Base-by-base conservation (phyloP, 441 rosid species). In the Syzygium malaccense region DNA sequence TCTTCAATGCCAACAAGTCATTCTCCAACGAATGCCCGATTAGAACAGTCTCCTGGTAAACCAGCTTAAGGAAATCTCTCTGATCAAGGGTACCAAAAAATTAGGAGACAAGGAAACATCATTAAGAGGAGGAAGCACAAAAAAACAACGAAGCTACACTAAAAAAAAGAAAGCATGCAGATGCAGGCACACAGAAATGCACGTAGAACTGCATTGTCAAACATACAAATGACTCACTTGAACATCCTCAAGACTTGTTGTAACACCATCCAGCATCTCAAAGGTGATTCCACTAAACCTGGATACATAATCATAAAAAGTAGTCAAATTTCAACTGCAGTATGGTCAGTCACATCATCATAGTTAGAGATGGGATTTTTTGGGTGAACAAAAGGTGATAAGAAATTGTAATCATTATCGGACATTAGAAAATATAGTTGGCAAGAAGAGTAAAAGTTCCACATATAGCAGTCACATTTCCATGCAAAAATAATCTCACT, bases 11-110 rank as follows among this genome's bases (percentile, higher is more conserved):
- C 88, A 94, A 88, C 89, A 98, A 93, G 91, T 98, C 99, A 93
- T 96, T 98, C 91, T 96, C 99, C 95, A 98, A 91, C 30, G 99
- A 98, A 90, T 98, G 99, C 88, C 99, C 99, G 30, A 98, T 92
- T 92, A 98, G 93, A 93, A 97, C 88, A 13, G 99, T 96, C 94
- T 96, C 99, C 90, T 93, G 92, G 94, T 92, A 91, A 90, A 97
- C 98, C 92, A 96, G 96, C 94, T 94, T 94, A 68, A 96, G 90
- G 91, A 96, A 95, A 89, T 94, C 97, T 90, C 94, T 98, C 99
- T 97, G 96, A 91, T 92, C 90, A 93, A 85, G 90, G 87, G 89
- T 18, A 94, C 90, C 75, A 66, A 90, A 89, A 86, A 86, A 49
- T 87, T 80, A 90, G 49, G 55, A 88, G 79, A 87, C 71, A 55